Percentiles rank a stretch among this genome's conserved stretches.
These are phyloP conservation scores for Penicillium canescens DNA, from an alignment of 495 filamentous ascomycete genomes.

Conservation along the genomic window DNA sequence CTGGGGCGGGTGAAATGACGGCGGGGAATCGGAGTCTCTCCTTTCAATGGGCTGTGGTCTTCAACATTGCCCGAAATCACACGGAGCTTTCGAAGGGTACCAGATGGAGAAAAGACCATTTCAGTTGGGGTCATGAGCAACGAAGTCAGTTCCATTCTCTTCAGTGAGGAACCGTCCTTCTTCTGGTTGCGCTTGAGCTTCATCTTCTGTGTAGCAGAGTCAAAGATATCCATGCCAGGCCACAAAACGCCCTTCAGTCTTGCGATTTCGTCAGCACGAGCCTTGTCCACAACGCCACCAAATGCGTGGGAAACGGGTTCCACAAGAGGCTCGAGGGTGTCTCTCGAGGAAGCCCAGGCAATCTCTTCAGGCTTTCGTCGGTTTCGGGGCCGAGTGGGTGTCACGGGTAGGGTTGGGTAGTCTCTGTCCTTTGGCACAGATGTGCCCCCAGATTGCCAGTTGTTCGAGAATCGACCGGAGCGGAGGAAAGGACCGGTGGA, in stretches of 20 bases:
- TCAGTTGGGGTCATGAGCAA: slow-evolving; percentile 68
- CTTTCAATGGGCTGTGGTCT: slow-evolving; percentile 50
- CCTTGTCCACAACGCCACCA: slow-evolving; percentile 23
- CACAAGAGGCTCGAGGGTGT: slow-evolving; percentile 13
- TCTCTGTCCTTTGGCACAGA: slow-evolving; percentile 9
- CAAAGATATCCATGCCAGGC: slow-evolving; percentile 87
- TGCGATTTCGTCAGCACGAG: slow-evolving; percentile 39
- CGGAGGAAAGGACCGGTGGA: not conserved
- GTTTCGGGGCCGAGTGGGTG: slow-evolving; percentile 17
- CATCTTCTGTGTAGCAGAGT: slow-evolving; percentile 76
- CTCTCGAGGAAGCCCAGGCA: not conserved
- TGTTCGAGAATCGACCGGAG: not conserved
- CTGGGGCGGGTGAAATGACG: slow-evolving; percentile 29
- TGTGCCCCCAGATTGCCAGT: slow-evolving; percentile 17
- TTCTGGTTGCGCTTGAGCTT: slow-evolving; percentile 83
- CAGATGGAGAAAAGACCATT: slow-evolving; percentile 62
- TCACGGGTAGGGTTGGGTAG: slow-evolving; percentile 15
- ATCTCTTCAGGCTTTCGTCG: not conserved
- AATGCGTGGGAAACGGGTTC: not conserved
- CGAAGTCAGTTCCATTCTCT: slow-evolving; percentile 69
- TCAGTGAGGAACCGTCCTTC: slow-evolving; percentile 71
- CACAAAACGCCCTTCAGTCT: slow-evolving; percentile 74
- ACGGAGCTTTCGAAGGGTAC: slow-evolving; percentile 53
- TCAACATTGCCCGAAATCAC: slow-evolving; percentile 58
- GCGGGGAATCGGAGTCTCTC: slow-evolving; percentile 47